These are phyloP conservation scores for Candida easanensis DNA, from an alignment of 805 yeast species.

Conservation along the genomic window DNA sequence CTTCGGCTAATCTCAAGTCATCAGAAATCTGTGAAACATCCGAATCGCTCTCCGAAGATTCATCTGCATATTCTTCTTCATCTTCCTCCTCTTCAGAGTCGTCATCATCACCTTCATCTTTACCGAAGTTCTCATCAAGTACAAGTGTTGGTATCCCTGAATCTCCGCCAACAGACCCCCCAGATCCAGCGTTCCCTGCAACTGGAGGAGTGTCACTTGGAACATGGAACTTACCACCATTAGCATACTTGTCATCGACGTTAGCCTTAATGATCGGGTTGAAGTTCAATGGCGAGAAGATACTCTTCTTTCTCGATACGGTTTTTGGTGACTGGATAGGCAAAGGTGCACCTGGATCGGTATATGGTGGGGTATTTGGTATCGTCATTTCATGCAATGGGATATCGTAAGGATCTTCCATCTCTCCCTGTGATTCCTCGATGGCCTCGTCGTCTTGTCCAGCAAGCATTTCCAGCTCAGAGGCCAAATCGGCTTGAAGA, in stretches of 20 bases:
- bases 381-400: constrained; percentile 60
- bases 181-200: constrained; percentile 12
- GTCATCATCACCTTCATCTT: constrained; percentile 25
- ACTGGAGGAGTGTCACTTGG: constrained; percentile 14
- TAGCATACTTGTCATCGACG: constrained; percentile 81
- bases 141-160: constrained; percentile 15
- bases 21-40: constrained; percentile 1
- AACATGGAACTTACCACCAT: constrained; percentile 88
- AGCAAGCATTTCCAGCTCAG: constrained; percentile 24
- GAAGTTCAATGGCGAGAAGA: constrained; percentile 79
- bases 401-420: constrained; percentile 39
- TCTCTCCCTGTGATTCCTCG: neutral
- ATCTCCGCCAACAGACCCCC: constrained; percentile 24
- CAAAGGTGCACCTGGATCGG: constrained; percentile 83
- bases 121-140: constrained; percentile 17
- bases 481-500: constrained; percentile 36
- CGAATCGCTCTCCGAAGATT: too few species aligned
- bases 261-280: constrained; percentile 73
- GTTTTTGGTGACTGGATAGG: constrained; percentile 54
- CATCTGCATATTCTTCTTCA: constrained; percentile 17
- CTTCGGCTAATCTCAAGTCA: neutral
- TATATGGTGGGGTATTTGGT: constrained; percentile 52
- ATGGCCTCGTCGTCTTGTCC: constrained; percentile 6
- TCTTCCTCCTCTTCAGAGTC: constrained; percentile 26
- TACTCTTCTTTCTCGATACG: constrained; percentile 44